Conservation (phyloP, 768 basidiomycete genomes). For the Boletellus ananiceps region DNA sequence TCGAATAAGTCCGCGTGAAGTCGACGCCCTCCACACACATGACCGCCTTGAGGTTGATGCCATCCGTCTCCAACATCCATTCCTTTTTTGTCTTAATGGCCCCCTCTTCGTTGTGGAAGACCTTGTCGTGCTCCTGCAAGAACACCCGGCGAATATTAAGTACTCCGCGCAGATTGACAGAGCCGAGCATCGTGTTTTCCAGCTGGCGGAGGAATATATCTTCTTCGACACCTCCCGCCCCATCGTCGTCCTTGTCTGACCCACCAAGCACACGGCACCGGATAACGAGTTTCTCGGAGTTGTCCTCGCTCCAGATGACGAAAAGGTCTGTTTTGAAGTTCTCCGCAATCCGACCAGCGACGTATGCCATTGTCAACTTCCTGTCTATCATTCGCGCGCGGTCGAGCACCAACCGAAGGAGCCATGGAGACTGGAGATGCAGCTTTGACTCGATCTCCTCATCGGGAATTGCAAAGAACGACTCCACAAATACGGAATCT, state of each 20-base stretch:
- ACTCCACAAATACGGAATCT: conserved; percentile 92
- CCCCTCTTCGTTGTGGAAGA: conserved; percentile 59
- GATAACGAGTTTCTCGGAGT: conserved; percentile 94
- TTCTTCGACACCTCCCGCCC: conserved; percentile 72
- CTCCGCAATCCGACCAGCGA: conserved; percentile 89
- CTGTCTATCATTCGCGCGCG: conserved; percentile 97
- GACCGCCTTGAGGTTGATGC: conserved; percentile 91
- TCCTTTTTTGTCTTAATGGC: conserved; percentile 63
- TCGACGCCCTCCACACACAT: conserved; percentile 96
- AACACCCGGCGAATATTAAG: conserved; percentile 88
- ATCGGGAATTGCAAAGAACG: conserved; percentile 99
- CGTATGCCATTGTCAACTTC: conserved; percentile 91
- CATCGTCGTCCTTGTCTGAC: conserved; percentile 82
- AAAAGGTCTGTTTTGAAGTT: conserved; percentile 95
- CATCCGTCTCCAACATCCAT: conserved; percentile 98
- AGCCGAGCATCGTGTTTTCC: conserved; percentile 95
- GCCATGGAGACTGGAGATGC: conserved; percentile 92
- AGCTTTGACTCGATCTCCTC: conserved; percentile 91
- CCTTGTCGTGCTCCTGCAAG: conserved; percentile 83
- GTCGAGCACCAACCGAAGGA: conserved; percentile 94
- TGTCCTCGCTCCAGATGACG: conserved; percentile 98
- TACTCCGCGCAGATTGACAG: conserved; percentile 92
- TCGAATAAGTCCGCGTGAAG: conserved; percentile 89
- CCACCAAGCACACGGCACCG: conserved; percentile 91
- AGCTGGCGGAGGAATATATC: conserved; percentile 95